phyloP scores from a whole-genome alignment of 169 alveolate genomes.

The Cryptosporidium parvum region DNA sequence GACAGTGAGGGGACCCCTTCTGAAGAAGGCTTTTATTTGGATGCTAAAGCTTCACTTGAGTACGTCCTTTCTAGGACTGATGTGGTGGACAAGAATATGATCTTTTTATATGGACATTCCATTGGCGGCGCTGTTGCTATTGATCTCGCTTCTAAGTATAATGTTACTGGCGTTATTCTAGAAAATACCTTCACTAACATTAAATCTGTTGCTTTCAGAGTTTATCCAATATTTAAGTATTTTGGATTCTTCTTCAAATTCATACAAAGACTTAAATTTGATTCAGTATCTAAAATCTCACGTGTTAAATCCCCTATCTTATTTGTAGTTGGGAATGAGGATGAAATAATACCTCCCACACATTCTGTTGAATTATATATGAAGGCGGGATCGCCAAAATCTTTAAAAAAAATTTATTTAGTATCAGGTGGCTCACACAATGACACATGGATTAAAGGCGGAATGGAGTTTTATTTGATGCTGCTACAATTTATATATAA shows the following conservation, averaged over 20 bases:
- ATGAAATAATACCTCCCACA: conserved; percentile 42
- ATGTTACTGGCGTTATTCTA: conserved; percentile 68
- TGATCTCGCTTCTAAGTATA: conserved; percentile 78
- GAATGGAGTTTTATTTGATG: neutral
- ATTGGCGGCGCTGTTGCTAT: conserved; percentile 91
- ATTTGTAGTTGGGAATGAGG: conserved; percentile 69
- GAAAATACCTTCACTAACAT: conserved; percentile 76
- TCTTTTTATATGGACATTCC: conserved; percentile 86
- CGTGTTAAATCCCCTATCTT: conserved; percentile 48
- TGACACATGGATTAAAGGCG: conserved; percentile 20
- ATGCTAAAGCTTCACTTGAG: conserved; percentile 85
- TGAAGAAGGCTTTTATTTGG: conserved; percentile 86
- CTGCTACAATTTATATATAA: neutral
- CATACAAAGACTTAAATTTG: conserved; percentile 27
- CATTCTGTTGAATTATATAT: conserved; percentile 5
- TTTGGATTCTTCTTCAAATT: conserved; percentile 4
- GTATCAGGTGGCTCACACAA: conserved; percentile 15
- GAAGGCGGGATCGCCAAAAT: neutral
- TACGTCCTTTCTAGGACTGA: conserved; percentile 79
- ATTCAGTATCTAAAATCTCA: conserved; percentile 18
- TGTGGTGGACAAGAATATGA: conserved; percentile 80
- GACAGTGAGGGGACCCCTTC: conserved; percentile 86
- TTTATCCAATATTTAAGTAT: conserved; percentile 3
- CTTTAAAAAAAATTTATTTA: neutral
- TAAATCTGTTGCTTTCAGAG: neutral